phyloP scores from a whole-genome alignment of 2,329 filamentous ascomycete species.

The Phialocephala sp. region DNA sequence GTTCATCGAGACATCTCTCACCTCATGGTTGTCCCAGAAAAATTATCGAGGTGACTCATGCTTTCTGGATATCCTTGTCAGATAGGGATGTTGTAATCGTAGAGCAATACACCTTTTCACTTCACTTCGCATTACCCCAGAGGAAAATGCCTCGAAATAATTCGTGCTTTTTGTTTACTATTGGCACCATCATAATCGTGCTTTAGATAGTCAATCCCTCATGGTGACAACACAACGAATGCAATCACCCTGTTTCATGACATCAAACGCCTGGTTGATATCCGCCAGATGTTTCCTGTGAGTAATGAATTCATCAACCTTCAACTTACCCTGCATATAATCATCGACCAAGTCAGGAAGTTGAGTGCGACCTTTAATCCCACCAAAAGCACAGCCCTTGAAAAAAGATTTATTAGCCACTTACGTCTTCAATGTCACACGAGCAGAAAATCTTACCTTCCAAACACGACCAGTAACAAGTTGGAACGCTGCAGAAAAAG shows the following conservation, averaged over 20 bases:
- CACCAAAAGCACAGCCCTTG: conserved; percentile 88
- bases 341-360: conserved; percentile 85
- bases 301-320: conserved; percentile 99
- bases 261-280: conserved; percentile 89
- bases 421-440: background rate
- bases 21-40: background rate
- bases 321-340: conserved; percentile 87
- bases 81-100: too few species aligned
- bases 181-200: background rate
- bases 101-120: background rate
- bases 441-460: conserved; percentile 57
- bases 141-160: background rate
- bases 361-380: conserved; percentile 96
- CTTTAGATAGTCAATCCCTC: conserved; percentile 38
- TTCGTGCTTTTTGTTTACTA: conserved; percentile 8
- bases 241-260: conserved; percentile 96
- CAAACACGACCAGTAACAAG: conserved; percentile 96
- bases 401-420: conserved; percentile 15
- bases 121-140: background rate
- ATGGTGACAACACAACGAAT: conserved; percentile 90
- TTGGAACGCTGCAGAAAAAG: conserved; percentile 77
- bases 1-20: background rate
- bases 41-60: too few species aligned
- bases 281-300: conserved; percentile 82
- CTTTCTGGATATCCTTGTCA: too few species aligned